Conservation (phyloP, 768 basidiomycete genomes). For the Lactarius hengduanensis region DNA sequence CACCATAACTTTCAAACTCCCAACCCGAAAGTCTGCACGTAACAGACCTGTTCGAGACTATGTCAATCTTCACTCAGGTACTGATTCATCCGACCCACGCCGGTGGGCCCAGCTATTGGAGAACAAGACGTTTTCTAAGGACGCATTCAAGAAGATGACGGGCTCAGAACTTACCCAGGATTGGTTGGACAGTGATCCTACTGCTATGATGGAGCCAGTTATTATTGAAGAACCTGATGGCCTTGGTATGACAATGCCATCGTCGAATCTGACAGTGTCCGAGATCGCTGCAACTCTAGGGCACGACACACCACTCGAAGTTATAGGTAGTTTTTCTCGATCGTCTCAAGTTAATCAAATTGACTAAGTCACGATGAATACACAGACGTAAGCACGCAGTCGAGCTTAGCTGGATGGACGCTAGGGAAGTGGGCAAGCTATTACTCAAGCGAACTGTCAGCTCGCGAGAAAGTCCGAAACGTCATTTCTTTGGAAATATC, state of each 20-base stretch:
- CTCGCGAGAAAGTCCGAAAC: slow-evolving; percentile 86
- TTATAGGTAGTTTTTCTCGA: slow-evolving; percentile 65
- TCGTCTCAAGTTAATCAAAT: background rate
- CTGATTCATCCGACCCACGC: slow-evolving; percentile 60
- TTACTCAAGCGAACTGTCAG: slow-evolving; percentile 61
- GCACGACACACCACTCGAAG: slow-evolving; percentile 76
- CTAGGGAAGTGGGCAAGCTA: slow-evolving; percentile 90
- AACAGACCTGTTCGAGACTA: slow-evolving; percentile 77
- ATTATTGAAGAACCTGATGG: slow-evolving; percentile 76
- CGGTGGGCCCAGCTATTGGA: slow-evolving; percentile 67
- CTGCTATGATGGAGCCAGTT: slow-evolving; percentile 79
- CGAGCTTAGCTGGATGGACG: slow-evolving; percentile 83
- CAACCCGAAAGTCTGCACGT: slow-evolving; percentile 77
- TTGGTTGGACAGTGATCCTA: slow-evolving; percentile 73
- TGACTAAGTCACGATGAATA: slow-evolving; percentile 15
- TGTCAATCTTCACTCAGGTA: slow-evolving; percentile 66
- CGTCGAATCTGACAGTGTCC: slow-evolving; percentile 63
- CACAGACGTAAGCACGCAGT: slow-evolving; percentile 85
- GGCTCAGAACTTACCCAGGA: slow-evolving; percentile 64
- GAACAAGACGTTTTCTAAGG: slow-evolving; percentile 58
- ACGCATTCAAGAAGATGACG: slow-evolving; percentile 65
- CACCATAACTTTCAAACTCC: slow-evolving; percentile 69
- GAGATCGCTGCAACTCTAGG: slow-evolving; percentile 83
- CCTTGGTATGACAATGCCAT: slow-evolving; percentile 90
- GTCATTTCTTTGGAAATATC: slow-evolving; percentile 96